phyloP scores from a whole-genome alignment of 805 yeast species.

The Wickerhamiella dianesei region DNA sequence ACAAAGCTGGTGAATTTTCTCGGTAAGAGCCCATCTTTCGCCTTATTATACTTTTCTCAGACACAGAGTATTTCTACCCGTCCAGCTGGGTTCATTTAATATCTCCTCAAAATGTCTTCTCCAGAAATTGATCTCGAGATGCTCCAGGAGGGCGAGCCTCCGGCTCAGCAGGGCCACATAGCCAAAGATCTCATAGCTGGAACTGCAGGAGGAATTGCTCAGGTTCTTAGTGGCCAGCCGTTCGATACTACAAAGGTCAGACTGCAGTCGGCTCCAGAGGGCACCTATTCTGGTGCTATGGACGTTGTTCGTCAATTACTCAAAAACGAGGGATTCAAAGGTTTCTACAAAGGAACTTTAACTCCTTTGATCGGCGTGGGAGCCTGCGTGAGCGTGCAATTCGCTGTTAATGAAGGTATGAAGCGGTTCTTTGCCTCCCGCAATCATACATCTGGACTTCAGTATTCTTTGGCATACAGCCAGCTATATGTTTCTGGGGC shows the following conservation, averaged over 20 bases:
- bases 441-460: slow-evolving; percentile 25
- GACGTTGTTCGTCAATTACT: slow-evolving; percentile 65
- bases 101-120: background rate
- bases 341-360: slow-evolving; percentile 85
- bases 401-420: slow-evolving; percentile 90
- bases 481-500: slow-evolving; percentile 78
- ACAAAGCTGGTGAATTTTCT: background rate
- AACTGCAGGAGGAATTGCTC: slow-evolving; percentile 90
- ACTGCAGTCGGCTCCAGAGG: slow-evolving; percentile 73
- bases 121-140: slow-evolving; percentile 13
- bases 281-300: slow-evolving; percentile 55
- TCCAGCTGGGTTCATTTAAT: too few relatives aligned
- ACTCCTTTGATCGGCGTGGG: slow-evolving; percentile 94
- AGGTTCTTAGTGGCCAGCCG: slow-evolving; percentile 91
- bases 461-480: slow-evolving; percentile 28
- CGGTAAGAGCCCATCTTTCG: background rate
- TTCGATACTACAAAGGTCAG: slow-evolving; percentile 92
- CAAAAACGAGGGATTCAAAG: slow-evolving; percentile 67
- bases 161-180: slow-evolving; percentile 29
- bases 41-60: background rate
- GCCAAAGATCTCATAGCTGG: slow-evolving; percentile 78
- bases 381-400: slow-evolving; percentile 92
- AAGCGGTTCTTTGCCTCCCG: slow-evolving; percentile 51
- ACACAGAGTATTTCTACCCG: too few relatives aligned
- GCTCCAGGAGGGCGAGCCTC: slow-evolving; percentile 11